These are phyloP conservation scores for Naganishia friedmannii DNA, from an alignment of 768 basidiomycete species.

Conservation along the genomic window DNA sequence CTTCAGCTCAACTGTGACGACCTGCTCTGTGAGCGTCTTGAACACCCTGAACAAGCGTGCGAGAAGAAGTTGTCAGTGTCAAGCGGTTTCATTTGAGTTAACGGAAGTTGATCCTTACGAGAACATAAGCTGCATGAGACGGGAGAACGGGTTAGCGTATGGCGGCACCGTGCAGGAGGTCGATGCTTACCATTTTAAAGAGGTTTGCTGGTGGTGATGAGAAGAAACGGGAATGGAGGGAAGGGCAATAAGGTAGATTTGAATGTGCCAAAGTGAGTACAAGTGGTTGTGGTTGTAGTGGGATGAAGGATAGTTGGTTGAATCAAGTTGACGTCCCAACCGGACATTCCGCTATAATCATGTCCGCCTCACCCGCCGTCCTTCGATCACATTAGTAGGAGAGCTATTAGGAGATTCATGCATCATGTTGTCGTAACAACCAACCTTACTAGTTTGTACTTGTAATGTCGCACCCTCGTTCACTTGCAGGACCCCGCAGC, in stretches of 20 bases:
- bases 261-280: neutral
- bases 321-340: too few relatives aligned
- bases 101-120: constrained; percentile 14
- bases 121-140: constrained; percentile 33
- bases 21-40: constrained; percentile 97
- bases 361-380: neutral
- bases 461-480: too few relatives aligned
- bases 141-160: neutral
- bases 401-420: too few relatives aligned
- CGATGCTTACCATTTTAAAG: constrained; percentile 24
- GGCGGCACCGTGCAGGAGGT: neutral
- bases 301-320: too few relatives aligned
- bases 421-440: too few relatives aligned
- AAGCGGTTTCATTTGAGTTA: neutral
- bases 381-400: too few relatives aligned
- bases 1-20: constrained; percentile 95
- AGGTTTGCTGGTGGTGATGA: neutral
- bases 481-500: too few relatives aligned
- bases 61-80: constrained; percentile 42
- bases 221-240: neutral
- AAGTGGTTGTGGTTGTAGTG: neutral
- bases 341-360: neutral
- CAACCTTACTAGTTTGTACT: too few relatives aligned
- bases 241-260: neutral
- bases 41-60: constrained; percentile 74